Conservation (phyloP, 805 yeast genomes). For the Torulaspora maleeae region DNA sequence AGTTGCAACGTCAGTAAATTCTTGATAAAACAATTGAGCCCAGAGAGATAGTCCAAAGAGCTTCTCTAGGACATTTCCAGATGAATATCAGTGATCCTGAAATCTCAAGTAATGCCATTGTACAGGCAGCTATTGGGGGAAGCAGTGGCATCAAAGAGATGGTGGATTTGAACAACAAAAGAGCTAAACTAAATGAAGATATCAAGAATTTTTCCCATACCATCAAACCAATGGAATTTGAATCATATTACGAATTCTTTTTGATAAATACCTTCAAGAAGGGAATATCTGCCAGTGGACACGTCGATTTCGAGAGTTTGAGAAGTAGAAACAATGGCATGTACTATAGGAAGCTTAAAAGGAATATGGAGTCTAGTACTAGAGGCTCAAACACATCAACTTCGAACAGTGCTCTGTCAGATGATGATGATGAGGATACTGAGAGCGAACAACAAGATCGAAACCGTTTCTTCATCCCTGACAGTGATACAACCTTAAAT, state of each 20-base stretch:
- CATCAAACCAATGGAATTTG: conserved; percentile 32
- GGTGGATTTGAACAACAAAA: conserved; percentile 1
- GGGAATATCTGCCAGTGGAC: conserved; percentile 34
- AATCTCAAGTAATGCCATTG: background rate
- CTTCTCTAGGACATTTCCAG: background rate
- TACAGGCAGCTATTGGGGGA: background rate
- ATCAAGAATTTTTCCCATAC: conserved; percentile 14
- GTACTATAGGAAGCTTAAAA: conserved; percentile 26
- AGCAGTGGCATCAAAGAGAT: background rate
- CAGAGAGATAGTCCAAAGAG: background rate
- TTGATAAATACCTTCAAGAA: conserved; percentile 27
- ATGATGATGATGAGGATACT: conserved; percentile 5
- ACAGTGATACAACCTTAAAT: background rate
- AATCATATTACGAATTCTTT: conserved; percentile 33
- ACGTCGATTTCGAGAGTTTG: conserved; percentile 29
- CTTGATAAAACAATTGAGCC: background rate
- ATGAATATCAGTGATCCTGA: background rate
- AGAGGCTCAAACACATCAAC: conserved; percentile 5
- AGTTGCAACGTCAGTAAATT: background rate
- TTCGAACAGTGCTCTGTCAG: conserved; percentile 6
- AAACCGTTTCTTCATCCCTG: conserved; percentile 1
- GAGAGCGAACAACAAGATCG: background rate
- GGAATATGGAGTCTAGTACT: conserved; percentile 4
- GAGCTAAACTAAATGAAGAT: conserved; percentile 5
- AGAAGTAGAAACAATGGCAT: conserved; percentile 27